phyloP scores from a whole-genome alignment of 139 green algal species.

The Coccomyxa sp. region DNA sequence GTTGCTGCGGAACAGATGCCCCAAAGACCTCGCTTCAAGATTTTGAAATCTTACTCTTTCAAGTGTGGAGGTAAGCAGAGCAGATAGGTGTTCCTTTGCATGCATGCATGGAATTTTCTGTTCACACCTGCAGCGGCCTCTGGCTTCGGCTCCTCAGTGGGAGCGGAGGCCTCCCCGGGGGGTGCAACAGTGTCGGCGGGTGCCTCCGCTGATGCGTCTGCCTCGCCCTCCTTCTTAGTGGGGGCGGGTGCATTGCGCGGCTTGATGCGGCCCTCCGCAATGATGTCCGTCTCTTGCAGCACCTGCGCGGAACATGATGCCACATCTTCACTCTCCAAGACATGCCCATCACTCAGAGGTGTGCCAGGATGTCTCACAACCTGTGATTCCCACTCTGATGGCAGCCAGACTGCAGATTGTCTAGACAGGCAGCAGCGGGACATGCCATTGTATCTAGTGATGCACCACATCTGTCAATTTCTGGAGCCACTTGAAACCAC shows the following conservation, averaged over 20 bases:
- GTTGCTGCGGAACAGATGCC: background rate
- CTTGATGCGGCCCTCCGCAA: slow-evolving; percentile 1
- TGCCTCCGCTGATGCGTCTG: background rate
- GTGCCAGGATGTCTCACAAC: background rate
- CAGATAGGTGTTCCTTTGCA: background rate
- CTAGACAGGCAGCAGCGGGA: too few relatives aligned
- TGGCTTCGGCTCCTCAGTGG: background rate
- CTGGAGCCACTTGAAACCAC: too few relatives aligned
- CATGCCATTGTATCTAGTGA: too few relatives aligned
- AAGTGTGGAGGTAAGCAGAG: too few relatives aligned
- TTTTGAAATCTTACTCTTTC: too few relatives aligned
- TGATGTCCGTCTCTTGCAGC: slow-evolving; percentile 2
- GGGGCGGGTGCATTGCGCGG: background rate
- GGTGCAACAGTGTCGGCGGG: background rate
- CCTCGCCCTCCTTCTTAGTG: background rate
- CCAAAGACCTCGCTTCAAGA: background rate
- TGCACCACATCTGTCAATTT: too few relatives aligned
- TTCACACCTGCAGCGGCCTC: background rate
- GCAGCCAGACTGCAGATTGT: too few relatives aligned
- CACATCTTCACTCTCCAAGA: too few relatives aligned
- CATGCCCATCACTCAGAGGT: background rate
- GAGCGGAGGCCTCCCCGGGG: background rate
- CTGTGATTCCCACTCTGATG: too few relatives aligned
- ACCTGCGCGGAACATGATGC: background rate
- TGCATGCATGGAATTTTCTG: background rate